Conservation (phyloP, 768 basidiomycete species). For the Kwoniella botswanensis region DNA sequence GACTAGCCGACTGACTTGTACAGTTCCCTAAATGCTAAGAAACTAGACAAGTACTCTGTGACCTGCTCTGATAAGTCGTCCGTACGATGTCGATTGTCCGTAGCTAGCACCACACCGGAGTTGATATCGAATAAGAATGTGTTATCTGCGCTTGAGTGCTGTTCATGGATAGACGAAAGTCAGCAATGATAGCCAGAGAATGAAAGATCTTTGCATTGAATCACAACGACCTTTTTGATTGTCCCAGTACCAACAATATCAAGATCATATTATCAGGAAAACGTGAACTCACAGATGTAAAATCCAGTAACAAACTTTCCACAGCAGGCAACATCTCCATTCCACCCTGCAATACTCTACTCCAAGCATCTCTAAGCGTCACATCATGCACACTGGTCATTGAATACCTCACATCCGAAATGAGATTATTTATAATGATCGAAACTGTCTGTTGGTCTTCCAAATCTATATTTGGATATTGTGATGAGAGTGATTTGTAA, state of each 20-base stretch:
- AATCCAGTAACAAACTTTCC: constrained; percentile 77
- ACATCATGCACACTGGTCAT: constrained; percentile 94
- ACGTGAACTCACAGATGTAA: constrained; percentile 56
- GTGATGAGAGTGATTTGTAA: constrained; percentile 31
- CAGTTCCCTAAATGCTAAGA: constrained; percentile 81
- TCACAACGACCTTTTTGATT: neutral
- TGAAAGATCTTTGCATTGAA: neutral
- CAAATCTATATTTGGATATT: constrained; percentile 29
- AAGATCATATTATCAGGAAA: constrained; percentile 72
- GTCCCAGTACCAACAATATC: constrained; percentile 58
- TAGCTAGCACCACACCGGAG: constrained; percentile 87
- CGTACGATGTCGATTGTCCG: constrained; percentile 66
- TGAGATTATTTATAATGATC: constrained; percentile 60
- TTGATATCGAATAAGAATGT: constrained; percentile 88
- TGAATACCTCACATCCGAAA: constrained; percentile 72
- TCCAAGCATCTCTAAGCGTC: constrained; percentile 88
- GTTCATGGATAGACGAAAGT: neutral
- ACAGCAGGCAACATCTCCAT: constrained; percentile 82
- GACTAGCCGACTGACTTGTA: constrained; percentile 68
- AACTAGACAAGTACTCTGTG: constrained; percentile 86
- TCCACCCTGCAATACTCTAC: constrained; percentile 82
- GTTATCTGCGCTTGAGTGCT: constrained; percentile 64
- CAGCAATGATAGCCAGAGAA: neutral
- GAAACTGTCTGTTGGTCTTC: constrained; percentile 73
- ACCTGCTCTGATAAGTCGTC: constrained; percentile 82